These are phyloP conservation scores for Lindgomyces ingoldianus DNA, from an alignment of 495 filamentous ascomycete genomes.

Conservation along the genomic window DNA sequence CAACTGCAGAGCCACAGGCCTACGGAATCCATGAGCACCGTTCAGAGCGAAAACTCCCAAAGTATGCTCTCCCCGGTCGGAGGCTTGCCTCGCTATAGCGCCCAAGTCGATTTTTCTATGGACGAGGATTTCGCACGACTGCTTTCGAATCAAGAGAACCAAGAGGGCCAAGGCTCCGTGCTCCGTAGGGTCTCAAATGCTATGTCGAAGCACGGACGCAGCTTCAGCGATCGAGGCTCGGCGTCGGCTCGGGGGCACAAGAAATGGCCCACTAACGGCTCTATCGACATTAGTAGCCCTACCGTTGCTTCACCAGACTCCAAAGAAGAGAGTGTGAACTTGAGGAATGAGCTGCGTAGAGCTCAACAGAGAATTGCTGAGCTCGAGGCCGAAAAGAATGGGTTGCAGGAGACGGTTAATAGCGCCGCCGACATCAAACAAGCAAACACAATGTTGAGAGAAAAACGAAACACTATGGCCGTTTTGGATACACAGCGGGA, in stretches of 20 bases:
- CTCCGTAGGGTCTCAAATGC: slow-evolving; percentile 87
- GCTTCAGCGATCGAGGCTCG: slow-evolving; percentile 71
- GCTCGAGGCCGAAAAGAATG: slow-evolving; percentile 70
- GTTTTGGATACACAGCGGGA: slow-evolving; percentile 92
- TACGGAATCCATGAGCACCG: slow-evolving; percentile 59
- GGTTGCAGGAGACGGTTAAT: slow-evolving; percentile 52
- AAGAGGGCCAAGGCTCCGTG: slow-evolving; percentile 64
- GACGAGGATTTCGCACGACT: slow-evolving; percentile 90
- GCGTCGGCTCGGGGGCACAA: slow-evolving; percentile 54
- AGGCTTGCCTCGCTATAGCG: slow-evolving; percentile 70
- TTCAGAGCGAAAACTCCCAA: slow-evolving; percentile 41
- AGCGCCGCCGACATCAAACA: slow-evolving; percentile 78
- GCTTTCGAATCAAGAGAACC: slow-evolving; percentile 66
- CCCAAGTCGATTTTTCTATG: slow-evolving; percentile 77
- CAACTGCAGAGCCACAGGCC: slow-evolving; percentile 46
- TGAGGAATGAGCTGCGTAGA: slow-evolving; percentile 76
- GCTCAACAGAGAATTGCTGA: slow-evolving; percentile 81
- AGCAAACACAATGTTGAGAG: slow-evolving; percentile 80
- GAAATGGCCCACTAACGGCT: slow-evolving; percentile 74
- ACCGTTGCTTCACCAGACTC: slow-evolving; percentile 61
- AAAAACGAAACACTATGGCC: slow-evolving; percentile 96
- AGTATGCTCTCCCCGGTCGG: slow-evolving; percentile 44
- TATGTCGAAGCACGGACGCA: slow-evolving; percentile 83
- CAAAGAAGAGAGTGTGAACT: slow-evolving; percentile 68
- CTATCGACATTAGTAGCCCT: slow-evolving; percentile 75